Base-by-base conservation (phyloP, 1,139 yeast genomes). In the Candida sp. region DNA sequence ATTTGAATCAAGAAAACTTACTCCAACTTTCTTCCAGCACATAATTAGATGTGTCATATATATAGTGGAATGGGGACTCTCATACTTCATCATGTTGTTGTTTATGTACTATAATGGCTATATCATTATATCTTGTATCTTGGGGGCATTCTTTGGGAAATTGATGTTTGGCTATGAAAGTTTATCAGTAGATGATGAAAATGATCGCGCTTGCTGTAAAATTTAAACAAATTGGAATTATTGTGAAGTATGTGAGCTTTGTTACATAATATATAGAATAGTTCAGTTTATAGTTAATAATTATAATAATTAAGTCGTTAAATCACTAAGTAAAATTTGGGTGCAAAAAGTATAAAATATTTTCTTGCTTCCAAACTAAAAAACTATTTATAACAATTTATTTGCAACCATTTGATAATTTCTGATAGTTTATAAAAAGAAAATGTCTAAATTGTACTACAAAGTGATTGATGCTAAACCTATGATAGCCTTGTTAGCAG, bases 81-180 rank as follows among this genome's bases (percentile, higher is more conserved):
- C 83, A 5, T 83, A 82, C 56, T 61, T 83, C 43, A 75, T 83
- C 52, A 84, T 83, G 87, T 70, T 84, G 65, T 64, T 84, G 52
- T 82, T 82, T 66, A 84, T 83, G 89, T 82, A 82, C 66, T 83
- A 79, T 64, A 83, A 83, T 53, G 89, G 89, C 15, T 84, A 81
- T 58, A 70, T 83, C 33, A 78, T 82, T 45, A 79, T 83, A 45
- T 74, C 81, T 19, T 81, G 85, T 60, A 70, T 82, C 41, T 58
- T 82, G 36, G 88, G 88, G 5, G 85, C 84, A 3, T 60, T 81
- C 33, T 56, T 82, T 43, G 89, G 88, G 2, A 77, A 77, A 57
- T 56, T 81, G 21, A 43, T 77, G 15, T 79, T 79, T 60, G 67
- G 72, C 19, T 70, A 66, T 46, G 61, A 52, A 29, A 29, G 33